A percentile compares a stretch with the other conserved stretches of the same genome.
Conservation (phyloP, 352 stramenopile species). For the Pythium sp. region DNA sequence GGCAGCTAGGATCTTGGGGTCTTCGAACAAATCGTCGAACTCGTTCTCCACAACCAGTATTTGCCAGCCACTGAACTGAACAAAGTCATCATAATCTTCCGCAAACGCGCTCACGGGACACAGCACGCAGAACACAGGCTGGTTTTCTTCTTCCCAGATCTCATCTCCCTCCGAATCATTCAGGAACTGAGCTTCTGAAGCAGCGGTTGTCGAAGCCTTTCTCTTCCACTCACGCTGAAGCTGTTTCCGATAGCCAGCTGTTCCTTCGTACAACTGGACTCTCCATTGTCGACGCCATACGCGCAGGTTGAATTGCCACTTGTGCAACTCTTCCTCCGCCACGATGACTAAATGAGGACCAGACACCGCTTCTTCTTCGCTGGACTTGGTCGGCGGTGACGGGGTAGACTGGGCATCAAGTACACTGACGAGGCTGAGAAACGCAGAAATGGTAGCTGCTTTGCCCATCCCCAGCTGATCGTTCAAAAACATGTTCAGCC, state of each 20-base stretch:
- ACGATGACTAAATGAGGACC: constrained; percentile 80
- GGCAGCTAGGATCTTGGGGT: constrained; percentile 32
- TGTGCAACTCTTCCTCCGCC: constrained; percentile 70
- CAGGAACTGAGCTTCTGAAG: constrained; percentile 20
- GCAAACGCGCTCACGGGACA: constrained; percentile 55
- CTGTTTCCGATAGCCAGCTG: constrained; percentile 31
- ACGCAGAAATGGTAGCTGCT: constrained; percentile 66
- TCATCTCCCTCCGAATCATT: constrained; percentile 49
- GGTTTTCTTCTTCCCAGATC: constrained; percentile 29
- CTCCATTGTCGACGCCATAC: constrained; percentile 47
- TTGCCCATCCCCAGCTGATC: constrained; percentile 89
- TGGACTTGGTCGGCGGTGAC: neutral
- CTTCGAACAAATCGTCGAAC: constrained; percentile 43
- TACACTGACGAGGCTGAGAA: constrained; percentile 57
- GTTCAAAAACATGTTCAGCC: constrained; percentile 76
- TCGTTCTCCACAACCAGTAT: constrained; percentile 78
- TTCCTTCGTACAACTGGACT: constrained; percentile 62
- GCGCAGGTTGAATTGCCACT: constrained; percentile 74
- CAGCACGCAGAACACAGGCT: constrained; percentile 61
- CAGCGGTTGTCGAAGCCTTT: constrained; percentile 15
- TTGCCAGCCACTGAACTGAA: constrained; percentile 51
- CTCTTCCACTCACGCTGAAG: constrained; percentile 57
- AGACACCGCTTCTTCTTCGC: neutral
- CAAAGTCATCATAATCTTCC: constrained; percentile 50
- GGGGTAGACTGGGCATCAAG: constrained; percentile 17